Conservation (phyloP, 345 rosid genomes). For the Citrus mangshanensis region DNA sequence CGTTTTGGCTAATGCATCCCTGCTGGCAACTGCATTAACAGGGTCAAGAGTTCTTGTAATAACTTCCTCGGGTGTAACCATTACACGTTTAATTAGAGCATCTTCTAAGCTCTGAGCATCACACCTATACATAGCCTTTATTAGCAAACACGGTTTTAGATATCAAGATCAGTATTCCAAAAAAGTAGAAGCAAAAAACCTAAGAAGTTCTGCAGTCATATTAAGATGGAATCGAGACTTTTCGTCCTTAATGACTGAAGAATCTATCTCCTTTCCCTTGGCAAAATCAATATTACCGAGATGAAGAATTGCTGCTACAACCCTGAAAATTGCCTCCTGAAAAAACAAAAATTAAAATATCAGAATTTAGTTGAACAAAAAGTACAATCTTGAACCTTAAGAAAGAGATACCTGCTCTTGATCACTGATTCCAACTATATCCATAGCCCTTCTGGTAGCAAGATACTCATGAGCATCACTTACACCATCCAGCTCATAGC, state of each 20-base stretch:
- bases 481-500: constrained; percentile 76
- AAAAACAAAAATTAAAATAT: constrained; percentile 16
- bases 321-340: constrained; percentile 90
- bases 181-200: constrained; percentile 22
- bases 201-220: constrained; percentile 71
- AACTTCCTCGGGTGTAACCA: constrained; percentile 94
- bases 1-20: constrained; percentile 92
- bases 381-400: background rate
- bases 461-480: constrained; percentile 83
- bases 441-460: constrained; percentile 89
- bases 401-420: constrained; percentile 50
- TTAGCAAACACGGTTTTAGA: background rate
- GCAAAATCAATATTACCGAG: constrained; percentile 81
- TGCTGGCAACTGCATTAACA: constrained; percentile 58
- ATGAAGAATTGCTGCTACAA: constrained; percentile 92
- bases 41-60: constrained; percentile 87
- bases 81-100: constrained; percentile 82
- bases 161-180: background rate
- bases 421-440: constrained; percentile 79
- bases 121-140: constrained; percentile 47
- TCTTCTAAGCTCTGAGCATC: constrained; percentile 81
- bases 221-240: constrained; percentile 72
- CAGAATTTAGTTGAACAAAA: constrained; percentile 25
- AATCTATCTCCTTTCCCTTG: constrained; percentile 76
- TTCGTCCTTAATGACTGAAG: constrained; percentile 77